Base-by-base conservation (phyloP, 2,329 filamentous ascomycete species). In the Emydomyces testavorans region DNA sequence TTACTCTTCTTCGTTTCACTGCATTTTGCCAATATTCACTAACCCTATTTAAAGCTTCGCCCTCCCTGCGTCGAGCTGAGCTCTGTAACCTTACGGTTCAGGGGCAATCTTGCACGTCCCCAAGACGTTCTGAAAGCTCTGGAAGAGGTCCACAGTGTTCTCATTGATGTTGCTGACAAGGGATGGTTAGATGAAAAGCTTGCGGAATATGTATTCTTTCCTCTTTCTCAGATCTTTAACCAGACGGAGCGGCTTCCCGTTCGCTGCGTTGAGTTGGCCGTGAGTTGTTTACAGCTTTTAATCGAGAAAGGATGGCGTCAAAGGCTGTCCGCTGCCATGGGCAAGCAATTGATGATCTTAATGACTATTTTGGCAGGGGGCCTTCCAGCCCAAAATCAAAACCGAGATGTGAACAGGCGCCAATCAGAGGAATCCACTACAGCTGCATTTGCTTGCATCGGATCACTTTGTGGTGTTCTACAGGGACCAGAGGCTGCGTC, bases 141-240 rank as follows among this genome's bases (percentile, higher is more conserved):
- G 18, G 65, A 72, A 41, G 57, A 61, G 1, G 58, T 80, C 4
- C 60, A 65, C 40, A 46, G 53, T 16, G 58, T 60, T 2, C 56
- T 74, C 8, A 54, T 61, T 6, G 61, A 62, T 13, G 62, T 79
- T 13, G 56, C 60, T 18, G 58, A 57, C 6, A 62, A 67, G 29
- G 58, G 65, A 53, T 57, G 61, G 1, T 62, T 96, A 15, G 86
- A 95, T 62, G 75, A 81, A 45, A 90, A 88, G 62, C 70, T 96
- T 15, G 87, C 89, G 11, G 89, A 95, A 69, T 98, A 96, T 71
- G 77, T 85, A 59, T 96, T 96, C 71, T 94, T 95, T 53, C 92
- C 92, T 0, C 71, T 98, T 0, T 88, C 86, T 0, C 83, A 92
- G 56, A 79, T 96, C 32, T 82, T 98, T 57, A 82, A 86, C 50